Conservation (phyloP, 106 monocot genomes). For the Allium fistulosum region DNA sequence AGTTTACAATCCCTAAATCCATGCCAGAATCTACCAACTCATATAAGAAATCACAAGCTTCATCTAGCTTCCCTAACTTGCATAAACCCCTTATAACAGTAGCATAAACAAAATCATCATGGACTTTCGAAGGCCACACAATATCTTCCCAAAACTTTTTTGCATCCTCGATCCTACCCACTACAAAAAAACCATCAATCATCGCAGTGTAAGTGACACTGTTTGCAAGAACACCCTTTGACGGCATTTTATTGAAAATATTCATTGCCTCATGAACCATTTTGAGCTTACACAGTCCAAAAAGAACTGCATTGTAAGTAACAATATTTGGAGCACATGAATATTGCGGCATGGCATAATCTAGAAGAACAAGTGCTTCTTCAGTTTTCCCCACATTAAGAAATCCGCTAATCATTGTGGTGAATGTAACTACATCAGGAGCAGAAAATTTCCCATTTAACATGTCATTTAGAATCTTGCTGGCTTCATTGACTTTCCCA, state of each 20-base stretch:
- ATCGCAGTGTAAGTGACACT: conserved; percentile 38
- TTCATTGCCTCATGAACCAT: conserved; percentile 53
- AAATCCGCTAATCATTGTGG: conserved; percentile 55
- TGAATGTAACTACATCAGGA: conserved; percentile 88
- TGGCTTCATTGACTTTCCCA: conserved; percentile 56
- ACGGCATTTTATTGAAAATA: conserved; percentile 54
- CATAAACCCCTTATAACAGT: conserved; percentile 65
- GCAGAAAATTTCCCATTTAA: conserved; percentile 60
- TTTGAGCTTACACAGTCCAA: conserved; percentile 49
- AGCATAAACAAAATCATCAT: conserved; percentile 80
- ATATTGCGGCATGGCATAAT: conserved; percentile 25
- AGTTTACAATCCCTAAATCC: conserved; percentile 62
- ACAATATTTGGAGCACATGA: conserved; percentile 55
- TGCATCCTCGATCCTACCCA: conserved; percentile 35
- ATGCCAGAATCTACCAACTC: conserved; percentile 76
- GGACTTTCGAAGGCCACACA: conserved; percentile 60
- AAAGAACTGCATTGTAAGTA: conserved; percentile 62
- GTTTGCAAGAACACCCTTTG: conserved; percentile 33
- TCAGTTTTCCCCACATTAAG: conserved; percentile 39
- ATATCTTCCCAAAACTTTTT: conserved; percentile 72
- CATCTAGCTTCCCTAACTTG: conserved; percentile 43
- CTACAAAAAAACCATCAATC: conserved; percentile 52
- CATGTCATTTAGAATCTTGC: conserved; percentile 79
- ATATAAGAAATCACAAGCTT: conserved; percentile 79
- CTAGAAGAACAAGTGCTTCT: conserved; percentile 61